Percentiles rank a stretch among this genome's conserved stretches.
Conservation (phyloP, 768 basidiomycete species). For the Infundibulicybe gibba region DNA sequence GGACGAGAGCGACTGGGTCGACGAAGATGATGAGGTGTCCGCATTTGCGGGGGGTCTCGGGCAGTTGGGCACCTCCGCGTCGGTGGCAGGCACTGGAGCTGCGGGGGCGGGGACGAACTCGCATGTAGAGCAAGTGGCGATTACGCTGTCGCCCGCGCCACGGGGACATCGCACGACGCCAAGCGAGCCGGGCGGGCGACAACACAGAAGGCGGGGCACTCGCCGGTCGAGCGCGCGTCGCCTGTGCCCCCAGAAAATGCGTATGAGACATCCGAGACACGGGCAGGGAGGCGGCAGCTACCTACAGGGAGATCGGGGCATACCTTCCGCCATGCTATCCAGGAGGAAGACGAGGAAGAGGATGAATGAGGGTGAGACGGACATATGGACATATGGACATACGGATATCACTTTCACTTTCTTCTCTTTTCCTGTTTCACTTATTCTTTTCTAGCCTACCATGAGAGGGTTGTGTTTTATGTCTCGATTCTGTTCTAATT, state of each 20-base stretch:
- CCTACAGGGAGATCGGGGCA: constrained; percentile 67
- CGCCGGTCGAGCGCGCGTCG: constrained; percentile 56
- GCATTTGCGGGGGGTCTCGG: constrained; percentile 79
- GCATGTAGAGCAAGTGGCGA: constrained; percentile 30
- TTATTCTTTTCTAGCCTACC: too few species aligned
- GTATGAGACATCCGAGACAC: constrained; percentile 45
- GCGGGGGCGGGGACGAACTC: too few species aligned
- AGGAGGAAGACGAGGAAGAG: constrained; percentile 86
- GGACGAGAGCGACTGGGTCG: constrained; percentile 87
- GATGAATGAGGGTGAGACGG: constrained; percentile 46
- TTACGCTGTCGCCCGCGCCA: constrained; percentile 51
- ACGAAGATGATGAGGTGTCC: constrained; percentile 76
- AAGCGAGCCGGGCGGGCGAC: constrained; percentile 8
- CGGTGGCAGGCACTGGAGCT: constrained; percentile 6
- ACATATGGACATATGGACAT: too few species aligned
- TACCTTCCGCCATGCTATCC: constrained; percentile 68
- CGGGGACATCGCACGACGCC: constrained; percentile 38
- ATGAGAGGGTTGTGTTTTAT: too few species aligned
- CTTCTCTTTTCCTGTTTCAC: too few species aligned
- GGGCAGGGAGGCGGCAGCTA: constrained; percentile 63
- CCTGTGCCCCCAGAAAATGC: constrained; percentile 52
- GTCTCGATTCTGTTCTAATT: too few species aligned
- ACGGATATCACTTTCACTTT: too few species aligned
- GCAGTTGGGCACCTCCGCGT: constrained; percentile 43
- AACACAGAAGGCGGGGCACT: constrained; percentile 50